phyloP scores from a whole-genome alignment of 2,329 filamentous ascomycete genomes.

The Ustulina deusta region DNA sequence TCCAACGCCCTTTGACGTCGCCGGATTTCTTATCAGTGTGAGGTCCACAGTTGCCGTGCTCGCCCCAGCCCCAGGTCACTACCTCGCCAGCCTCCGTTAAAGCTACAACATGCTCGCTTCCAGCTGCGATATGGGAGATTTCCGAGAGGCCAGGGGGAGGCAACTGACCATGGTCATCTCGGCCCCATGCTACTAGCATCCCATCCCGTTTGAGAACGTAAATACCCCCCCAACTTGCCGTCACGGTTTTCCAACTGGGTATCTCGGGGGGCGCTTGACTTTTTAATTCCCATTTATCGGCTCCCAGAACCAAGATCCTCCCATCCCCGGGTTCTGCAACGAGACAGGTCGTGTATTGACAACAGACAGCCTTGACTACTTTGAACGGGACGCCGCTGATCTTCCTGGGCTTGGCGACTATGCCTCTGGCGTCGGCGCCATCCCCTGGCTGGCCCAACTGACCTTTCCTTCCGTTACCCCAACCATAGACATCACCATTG shows the following conservation, averaged over 20 bases:
- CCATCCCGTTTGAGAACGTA: constrained; percentile 75
- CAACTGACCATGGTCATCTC: constrained; percentile 86
- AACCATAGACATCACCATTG: constrained; percentile 84
- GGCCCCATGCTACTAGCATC: constrained; percentile 78
- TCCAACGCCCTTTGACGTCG: constrained; percentile 77
- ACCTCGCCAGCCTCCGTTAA: constrained; percentile 74
- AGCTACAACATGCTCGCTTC: constrained; percentile 90
- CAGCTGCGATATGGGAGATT: constrained; percentile 76
- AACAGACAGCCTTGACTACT: constrained; percentile 78
- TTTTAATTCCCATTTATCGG: constrained; percentile 77
- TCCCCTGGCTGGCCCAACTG: constrained; percentile 73
- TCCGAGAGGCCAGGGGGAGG: constrained; percentile 71
- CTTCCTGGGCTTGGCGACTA: constrained; percentile 70
- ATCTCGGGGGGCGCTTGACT: constrained; percentile 66
- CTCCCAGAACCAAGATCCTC: constrained; percentile 75
- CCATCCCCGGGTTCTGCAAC: constrained; percentile 68
- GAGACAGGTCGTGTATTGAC: constrained; percentile 86
- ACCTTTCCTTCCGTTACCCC: constrained; percentile 88
- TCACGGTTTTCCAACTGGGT: constrained; percentile 73
- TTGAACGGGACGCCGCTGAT: constrained; percentile 70
- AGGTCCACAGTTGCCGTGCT: constrained; percentile 95
- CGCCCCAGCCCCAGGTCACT: constrained; percentile 94
- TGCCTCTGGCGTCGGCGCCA: constrained; percentile 48
- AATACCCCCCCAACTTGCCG: constrained; percentile 85
- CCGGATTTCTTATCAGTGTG: constrained; percentile 65